Percentiles rank a stretch among this genome's conserved stretches.
These are phyloP conservation scores for Boletus barrowsii DNA, from an alignment of 768 basidiomycete genomes.

Conservation along the genomic window DNA sequence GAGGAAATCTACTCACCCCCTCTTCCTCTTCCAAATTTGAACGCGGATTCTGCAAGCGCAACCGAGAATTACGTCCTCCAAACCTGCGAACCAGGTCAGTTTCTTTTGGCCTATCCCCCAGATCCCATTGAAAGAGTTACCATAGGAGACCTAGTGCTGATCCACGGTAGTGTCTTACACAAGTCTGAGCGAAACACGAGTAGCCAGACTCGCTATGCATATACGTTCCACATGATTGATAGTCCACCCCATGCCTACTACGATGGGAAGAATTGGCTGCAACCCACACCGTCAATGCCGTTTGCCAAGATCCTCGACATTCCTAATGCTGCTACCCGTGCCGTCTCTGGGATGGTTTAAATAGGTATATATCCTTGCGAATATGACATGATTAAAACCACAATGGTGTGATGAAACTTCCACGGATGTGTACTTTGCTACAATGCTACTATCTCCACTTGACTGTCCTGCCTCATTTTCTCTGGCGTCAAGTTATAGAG, in stretches of 20 bases:
- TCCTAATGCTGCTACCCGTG: slow-evolving; percentile 9
- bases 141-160: slow-evolving; percentile 84
- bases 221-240: slow-evolving; percentile 96
- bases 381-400: neutral
- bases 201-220: slow-evolving; percentile 79
- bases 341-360: neutral
- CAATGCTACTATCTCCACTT: slow-evolving; percentile 23
- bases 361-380: neutral
- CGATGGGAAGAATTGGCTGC: slow-evolving; percentile 94
- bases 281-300: slow-evolving; percentile 81
- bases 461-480: slow-evolving; percentile 28
- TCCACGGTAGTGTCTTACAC: slow-evolving; percentile 91
- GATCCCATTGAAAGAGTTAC: neutral
- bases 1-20: slow-evolving; percentile 49
- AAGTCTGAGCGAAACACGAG: slow-evolving; percentile 87
- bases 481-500: slow-evolving; percentile 44
- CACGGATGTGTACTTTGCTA: neutral
- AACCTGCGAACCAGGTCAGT: slow-evolving; percentile 67
- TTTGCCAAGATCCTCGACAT: slow-evolving; percentile 59
- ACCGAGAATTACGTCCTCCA: slow-evolving; percentile 59
- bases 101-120: neutral
- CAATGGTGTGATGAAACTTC: neutral
- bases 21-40: slow-evolving; percentile 9
- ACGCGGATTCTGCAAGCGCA: neutral
- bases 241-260: slow-evolving; percentile 66